Evolutionary conservation across 139 green algal species (phyloP).

Genomic region (Haematococcus sp.): DNA sequence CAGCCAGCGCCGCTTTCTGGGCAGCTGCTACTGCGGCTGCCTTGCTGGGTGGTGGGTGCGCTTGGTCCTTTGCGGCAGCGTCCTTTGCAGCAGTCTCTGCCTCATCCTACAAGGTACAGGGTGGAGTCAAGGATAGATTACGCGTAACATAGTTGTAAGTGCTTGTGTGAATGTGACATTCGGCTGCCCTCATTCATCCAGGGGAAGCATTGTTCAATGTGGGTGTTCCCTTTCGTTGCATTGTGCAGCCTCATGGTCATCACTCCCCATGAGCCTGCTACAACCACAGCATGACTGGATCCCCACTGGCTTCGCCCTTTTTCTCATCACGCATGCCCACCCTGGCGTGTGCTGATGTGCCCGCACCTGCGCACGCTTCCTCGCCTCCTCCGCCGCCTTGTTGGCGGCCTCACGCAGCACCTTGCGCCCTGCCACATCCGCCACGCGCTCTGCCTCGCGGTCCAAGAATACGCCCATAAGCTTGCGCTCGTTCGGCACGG

Average conservation of each 20-base stretch:
- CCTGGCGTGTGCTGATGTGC: too few relatives aligned
- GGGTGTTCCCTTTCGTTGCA: too few relatives aligned
- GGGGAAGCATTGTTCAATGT: background rate
- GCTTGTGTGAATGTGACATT: too few relatives aligned
- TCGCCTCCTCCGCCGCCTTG: conserved; percentile 20
- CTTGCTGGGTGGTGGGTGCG: background rate
- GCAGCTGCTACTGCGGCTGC: background rate
- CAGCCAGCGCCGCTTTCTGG: conserved; percentile 5
- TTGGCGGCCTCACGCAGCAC: conserved; percentile 12
- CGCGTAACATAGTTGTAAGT: too few relatives aligned
- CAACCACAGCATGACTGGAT: background rate
- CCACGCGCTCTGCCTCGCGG: conserved; percentile 44
- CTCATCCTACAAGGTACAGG: conserved; percentile 13
- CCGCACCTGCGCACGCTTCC: conserved; percentile 11
- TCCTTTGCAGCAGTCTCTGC: conserved; percentile 20
- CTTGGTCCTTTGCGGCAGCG: conserved; percentile 18
- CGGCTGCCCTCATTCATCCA: background rate
- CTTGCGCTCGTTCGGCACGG: conserved; percentile 65
- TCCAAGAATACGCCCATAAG: conserved; percentile 61
- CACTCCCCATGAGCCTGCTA: background rate
- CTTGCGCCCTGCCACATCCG: conserved; percentile 36
- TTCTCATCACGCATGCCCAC: too few relatives aligned
- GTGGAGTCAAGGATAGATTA: too few relatives aligned
- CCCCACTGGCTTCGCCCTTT: too few relatives aligned
- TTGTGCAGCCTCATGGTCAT: too few relatives aligned